Evolutionary conservation across 768 basidiomycete genomes (phyloP), one percentile per base, ranked within the genome.

Genomic region (Exidia glandulosa): DNA sequence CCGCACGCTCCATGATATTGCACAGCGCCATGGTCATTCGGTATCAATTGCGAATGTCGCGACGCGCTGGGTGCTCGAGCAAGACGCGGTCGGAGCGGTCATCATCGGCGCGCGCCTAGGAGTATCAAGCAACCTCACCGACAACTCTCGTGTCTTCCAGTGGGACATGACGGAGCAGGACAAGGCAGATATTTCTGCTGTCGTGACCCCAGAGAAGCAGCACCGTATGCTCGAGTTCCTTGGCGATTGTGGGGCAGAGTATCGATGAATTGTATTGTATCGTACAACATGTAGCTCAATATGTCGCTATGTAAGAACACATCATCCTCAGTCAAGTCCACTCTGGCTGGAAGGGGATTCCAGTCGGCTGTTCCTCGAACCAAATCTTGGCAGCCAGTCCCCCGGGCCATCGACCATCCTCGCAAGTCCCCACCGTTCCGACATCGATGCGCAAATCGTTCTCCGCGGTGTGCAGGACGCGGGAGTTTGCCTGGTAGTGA

Each of bases 1-100:
- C 45, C 59, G 67, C 25, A 77, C 80, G 41, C 76, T 92, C 32
- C 79, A 82, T 25, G 66, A 63, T n/a, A 79, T 91, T 59, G 89
- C 82, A 3, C 80, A 86, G 74, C 80, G 79, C 27, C 84, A 89
- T 69, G 79, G 77, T 25, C 37, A 56, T 25, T 79, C 81, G 12
- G 72, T 76, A 52, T 87, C 83, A 71, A 83, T 92, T 36, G 81
- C 90, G 58, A 90, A 90, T 67, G 74, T 92, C 41, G 88, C 89
- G 32, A 86, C 83, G n/a, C n/a, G n/a, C n/a, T n/a, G n/a, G n/a
- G n/a, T n/a, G n/a, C n/a, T n/a, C n/a, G n/a, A n/a, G n/a, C n/a
- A n/a, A n/a, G n/a, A n/a, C n/a, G 2, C 80, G 63, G 88, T 91
- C 19, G 89, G 87, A 10, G 87, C 88, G 36, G 87, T 90, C 33